Conservation (phyloP, 176 grass and related monocot species). For the Triticum urartu region DNA sequence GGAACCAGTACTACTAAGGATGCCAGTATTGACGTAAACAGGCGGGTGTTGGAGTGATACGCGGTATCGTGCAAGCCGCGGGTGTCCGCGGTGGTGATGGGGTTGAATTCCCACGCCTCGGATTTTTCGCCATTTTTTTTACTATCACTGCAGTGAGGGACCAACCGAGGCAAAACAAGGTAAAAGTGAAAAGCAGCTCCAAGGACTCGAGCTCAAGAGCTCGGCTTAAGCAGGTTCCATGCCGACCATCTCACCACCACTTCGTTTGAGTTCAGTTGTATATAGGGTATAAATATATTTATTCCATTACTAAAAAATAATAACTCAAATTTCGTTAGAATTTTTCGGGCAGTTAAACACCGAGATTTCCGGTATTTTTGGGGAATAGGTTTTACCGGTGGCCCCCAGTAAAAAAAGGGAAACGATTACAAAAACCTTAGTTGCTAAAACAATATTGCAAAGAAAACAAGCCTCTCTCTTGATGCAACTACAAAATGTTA, state of each 20-base stretch:
- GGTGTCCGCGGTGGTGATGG: background rate
- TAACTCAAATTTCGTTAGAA: background rate
- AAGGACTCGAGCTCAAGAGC: background rate
- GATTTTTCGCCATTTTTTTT: background rate
- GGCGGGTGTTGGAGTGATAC: background rate
- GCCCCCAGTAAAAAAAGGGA: background rate
- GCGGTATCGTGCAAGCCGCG: background rate
- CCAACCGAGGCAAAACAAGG: background rate
- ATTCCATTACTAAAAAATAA: background rate
- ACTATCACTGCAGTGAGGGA: background rate
- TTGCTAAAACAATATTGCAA: background rate
- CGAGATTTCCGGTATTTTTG: background rate
- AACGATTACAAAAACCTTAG: background rate
- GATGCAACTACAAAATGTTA: slow-evolving; percentile 2
- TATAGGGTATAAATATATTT: background rate
- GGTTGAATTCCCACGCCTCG: background rate
- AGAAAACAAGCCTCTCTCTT: background rate
- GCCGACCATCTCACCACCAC: background rate
- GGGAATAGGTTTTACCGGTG: background rate
- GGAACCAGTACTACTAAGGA: background rate
- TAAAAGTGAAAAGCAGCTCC: background rate
- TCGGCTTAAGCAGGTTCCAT: background rate
- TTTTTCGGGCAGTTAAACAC: background rate
- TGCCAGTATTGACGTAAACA: background rate
- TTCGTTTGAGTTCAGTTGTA: background rate